These are phyloP conservation scores for Xylariaceae sp. DNA, from an alignment of 2,329 filamentous ascomycete species.

Conservation along the genomic window DNA sequence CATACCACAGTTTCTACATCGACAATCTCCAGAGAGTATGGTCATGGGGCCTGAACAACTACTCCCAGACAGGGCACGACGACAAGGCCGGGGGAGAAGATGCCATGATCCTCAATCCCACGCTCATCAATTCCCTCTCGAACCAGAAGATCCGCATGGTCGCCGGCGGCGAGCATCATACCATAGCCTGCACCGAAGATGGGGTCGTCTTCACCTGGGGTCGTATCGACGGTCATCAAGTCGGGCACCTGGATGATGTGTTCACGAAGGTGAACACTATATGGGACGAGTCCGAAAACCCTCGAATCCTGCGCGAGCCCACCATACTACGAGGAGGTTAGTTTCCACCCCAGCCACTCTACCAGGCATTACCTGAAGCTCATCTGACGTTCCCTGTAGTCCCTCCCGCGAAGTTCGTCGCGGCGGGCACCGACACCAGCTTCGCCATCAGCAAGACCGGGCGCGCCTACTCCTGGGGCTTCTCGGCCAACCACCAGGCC, in stretches of 20 bases:
- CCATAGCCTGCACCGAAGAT: constrained; percentile 37
- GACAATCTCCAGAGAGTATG: constrained; percentile 58
- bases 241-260: constrained; percentile 48
- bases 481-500: constrained; percentile 73
- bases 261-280: constrained; percentile 53
- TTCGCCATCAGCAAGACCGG: constrained; percentile 64
- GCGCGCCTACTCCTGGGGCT: constrained; percentile 71
- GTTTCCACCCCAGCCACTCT: background rate
- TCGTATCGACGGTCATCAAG: constrained; percentile 39
- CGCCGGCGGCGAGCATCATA: constrained; percentile 64
- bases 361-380: background rate
- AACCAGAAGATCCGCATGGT: constrained; percentile 59
- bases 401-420: constrained; percentile 47
- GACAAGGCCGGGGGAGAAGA: constrained; percentile 59
- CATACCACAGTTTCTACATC: constrained; percentile 66
- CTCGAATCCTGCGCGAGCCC: constrained; percentile 66
- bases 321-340: constrained; percentile 35
- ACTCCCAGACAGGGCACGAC: constrained; percentile 59
- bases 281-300: constrained; percentile 54
- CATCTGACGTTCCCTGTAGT: constrained; percentile 22
- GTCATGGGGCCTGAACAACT: constrained; percentile 67
- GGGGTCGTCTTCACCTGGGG: constrained; percentile 40
- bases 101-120: constrained; percentile 65
- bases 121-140: constrained; percentile 56
- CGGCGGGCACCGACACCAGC: constrained; percentile 64